Evolutionary conservation across 805 yeast species (phyloP).

Genomic region (Starmerella stellata): DNA sequence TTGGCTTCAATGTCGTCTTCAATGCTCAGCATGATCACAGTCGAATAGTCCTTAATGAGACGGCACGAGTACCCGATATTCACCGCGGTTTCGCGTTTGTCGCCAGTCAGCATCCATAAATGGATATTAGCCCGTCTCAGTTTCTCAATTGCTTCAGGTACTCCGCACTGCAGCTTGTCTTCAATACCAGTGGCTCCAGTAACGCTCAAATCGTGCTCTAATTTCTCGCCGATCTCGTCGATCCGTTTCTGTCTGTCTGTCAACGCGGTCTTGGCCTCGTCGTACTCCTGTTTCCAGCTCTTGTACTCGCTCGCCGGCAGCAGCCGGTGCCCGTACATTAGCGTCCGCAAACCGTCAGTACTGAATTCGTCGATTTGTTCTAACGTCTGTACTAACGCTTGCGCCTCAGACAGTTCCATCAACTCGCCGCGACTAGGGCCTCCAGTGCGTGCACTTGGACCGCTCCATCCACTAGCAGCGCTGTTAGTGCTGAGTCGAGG

Average conservation of each 20-base stretch:
- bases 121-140: conserved; percentile 82
- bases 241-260: conserved; percentile 46
- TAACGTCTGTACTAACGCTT: conserved; percentile 61
- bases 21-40: conserved; percentile 49
- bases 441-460: not conserved
- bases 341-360: conserved; percentile 82
- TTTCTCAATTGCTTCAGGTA: conserved; percentile 82
- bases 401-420: conserved; percentile 57
- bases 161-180: conserved; percentile 93
- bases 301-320: conserved; percentile 40
- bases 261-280: conserved; percentile 60
- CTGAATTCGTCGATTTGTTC: conserved; percentile 89
- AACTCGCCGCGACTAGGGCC: no score
- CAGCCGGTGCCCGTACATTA: conserved; percentile 67
- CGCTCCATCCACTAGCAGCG: not conserved
- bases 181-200: conserved; percentile 94
- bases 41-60: conserved; percentile 79
- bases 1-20: conserved; percentile 43
- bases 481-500: not conserved
- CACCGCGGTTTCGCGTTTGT: conserved; percentile 92
- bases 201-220: conserved; percentile 53
- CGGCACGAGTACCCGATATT: conserved; percentile 92
- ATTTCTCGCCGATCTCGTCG: conserved; percentile 49
- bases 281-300: conserved; percentile 49
- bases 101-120: conserved; percentile 98